These are phyloP conservation scores for Zangia roseola DNA, from an alignment of 768 basidiomycete genomes.

Conservation along the genomic window DNA sequence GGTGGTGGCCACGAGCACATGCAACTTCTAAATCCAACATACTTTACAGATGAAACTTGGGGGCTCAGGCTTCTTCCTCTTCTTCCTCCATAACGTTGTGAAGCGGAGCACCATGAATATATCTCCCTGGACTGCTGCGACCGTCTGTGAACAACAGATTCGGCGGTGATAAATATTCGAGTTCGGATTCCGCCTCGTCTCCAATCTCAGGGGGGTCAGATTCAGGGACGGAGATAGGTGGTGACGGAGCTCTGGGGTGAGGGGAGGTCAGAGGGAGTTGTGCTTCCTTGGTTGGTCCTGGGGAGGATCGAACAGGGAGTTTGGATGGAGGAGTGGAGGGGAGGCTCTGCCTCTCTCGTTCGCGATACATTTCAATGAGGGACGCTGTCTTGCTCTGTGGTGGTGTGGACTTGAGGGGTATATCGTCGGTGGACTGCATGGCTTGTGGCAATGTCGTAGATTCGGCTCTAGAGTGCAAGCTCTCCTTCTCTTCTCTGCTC, in stretches of 20 bases:
- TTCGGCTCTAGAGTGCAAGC: slow-evolving; percentile 26
- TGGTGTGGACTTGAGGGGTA: slow-evolving; percentile 17
- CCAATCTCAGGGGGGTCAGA: slow-evolving; percentile 27
- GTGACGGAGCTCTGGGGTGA: slow-evolving; percentile 11
- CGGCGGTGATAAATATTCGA: slow-evolving; percentile 32
- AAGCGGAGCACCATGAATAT: slow-evolving; percentile 81
- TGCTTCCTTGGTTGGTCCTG: slow-evolving; percentile 8
- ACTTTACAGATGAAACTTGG: slow-evolving; percentile 18
- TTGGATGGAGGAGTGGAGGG: slow-evolving; percentile 23
- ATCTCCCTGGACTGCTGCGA: slow-evolving; percentile 65
- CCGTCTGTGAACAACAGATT: slow-evolving; percentile 45
- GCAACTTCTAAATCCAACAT: slow-evolving; percentile 14
- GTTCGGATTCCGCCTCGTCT: slow-evolving; percentile 29
- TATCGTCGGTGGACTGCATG: slow-evolving; percentile 9
- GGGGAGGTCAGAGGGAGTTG: slow-evolving; percentile 7
- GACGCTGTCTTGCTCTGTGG: slow-evolving; percentile 66
- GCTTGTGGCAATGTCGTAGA: slow-evolving; percentile 28
- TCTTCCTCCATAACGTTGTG: slow-evolving; percentile 86
- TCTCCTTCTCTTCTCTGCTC: slow-evolving; percentile 23
- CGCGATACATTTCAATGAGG: slow-evolving; percentile 85
- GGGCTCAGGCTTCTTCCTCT: slow-evolving; percentile 50
- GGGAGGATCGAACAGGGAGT: slow-evolving; percentile 34
- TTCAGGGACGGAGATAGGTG: slow-evolving; percentile 17
- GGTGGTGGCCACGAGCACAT: slow-evolving; percentile 21
- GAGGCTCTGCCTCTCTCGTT: slow-evolving; percentile 51